Percentiles rank a stretch among this genome's conserved stretches.
Conservation (phyloP, 768 basidiomycete species). For the Megacollybia marginata region DNA sequence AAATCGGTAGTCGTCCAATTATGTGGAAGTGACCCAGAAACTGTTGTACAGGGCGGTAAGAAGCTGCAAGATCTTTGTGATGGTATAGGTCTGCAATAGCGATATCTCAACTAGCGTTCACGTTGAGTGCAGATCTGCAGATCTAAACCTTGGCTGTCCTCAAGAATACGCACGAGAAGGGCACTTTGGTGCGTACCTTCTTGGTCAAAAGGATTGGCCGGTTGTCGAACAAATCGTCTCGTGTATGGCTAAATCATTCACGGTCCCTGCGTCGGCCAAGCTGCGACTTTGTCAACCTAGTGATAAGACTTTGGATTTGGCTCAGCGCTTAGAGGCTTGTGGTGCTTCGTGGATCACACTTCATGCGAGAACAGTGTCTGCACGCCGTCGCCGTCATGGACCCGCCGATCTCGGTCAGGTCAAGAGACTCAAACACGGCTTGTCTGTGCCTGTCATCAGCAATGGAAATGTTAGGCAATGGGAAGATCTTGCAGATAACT, state of each 20-base stretch:
- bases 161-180: slow-evolving; percentile 59
- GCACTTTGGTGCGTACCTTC: slow-evolving; percentile 72
- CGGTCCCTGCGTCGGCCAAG: slow-evolving; percentile 61
- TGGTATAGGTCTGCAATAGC: slow-evolving; percentile 51
- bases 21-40: slow-evolving; percentile 63
- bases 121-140: slow-evolving; percentile 25
- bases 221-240: slow-evolving; percentile 60
- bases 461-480: slow-evolving; percentile 72
- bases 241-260: slow-evolving; percentile 53
- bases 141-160: slow-evolving; percentile 78
- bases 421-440: slow-evolving; percentile 40
- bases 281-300: slow-evolving; percentile 51
- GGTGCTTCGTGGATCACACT: slow-evolving; percentile 68
- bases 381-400: slow-evolving; percentile 63
- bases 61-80: slow-evolving; percentile 56
- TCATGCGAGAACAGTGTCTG: slow-evolving; percentile 68
- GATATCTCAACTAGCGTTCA: not conserved
- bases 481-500: slow-evolving; percentile 49
- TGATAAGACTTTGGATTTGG: slow-evolving; percentile 47
- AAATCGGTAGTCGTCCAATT: slow-evolving; percentile 57
- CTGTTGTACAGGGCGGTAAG: slow-evolving; percentile 51
- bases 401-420: slow-evolving; percentile 61
- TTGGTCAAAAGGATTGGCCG: slow-evolving; percentile 67
- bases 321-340: slow-evolving; percentile 48
- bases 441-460: slow-evolving; percentile 58